A percentile compares a stretch with the other conserved stretches of the same genome.
Evolutionary conservation across 1,139 yeast genomes (phyloP).

Genomic region (Magnusiomyces ingens): DNA sequence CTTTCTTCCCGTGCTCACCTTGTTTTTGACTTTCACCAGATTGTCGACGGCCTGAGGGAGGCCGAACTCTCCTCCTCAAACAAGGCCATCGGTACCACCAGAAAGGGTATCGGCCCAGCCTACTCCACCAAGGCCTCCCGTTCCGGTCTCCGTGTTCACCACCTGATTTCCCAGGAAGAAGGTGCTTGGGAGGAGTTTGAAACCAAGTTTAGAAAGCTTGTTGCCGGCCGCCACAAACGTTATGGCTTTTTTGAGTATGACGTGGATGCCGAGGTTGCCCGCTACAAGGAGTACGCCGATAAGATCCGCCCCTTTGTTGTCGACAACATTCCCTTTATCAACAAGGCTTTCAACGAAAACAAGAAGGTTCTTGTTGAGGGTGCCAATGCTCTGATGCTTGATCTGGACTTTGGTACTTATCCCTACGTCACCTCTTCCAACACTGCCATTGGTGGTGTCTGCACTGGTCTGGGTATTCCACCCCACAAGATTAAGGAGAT

Average conservation of each 20-base stretch:
- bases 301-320: slow-evolving; percentile 82
- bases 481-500: slow-evolving; percentile 73
- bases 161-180: slow-evolving; percentile 80
- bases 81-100: slow-evolving; percentile 95
- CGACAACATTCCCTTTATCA: slow-evolving; percentile 87
- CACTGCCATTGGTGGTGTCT: slow-evolving; percentile 96
- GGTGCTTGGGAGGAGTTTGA: slow-evolving; percentile 93
- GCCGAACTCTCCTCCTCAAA: slow-evolving; percentile 79
- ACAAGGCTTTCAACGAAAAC: slow-evolving; percentile 66
- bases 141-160: slow-evolving; percentile 95
- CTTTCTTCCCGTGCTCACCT: slow-evolving; percentile 91
- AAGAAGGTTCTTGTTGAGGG: slow-evolving; percentile 94
- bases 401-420: slow-evolving; percentile 95
- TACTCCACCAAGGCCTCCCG: slow-evolving; percentile 95
- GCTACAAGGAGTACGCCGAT: slow-evolving; percentile 70
- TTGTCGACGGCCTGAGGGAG: slow-evolving; percentile 92
- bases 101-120: slow-evolving; percentile 98
- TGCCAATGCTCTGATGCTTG: slow-evolving; percentile 97
- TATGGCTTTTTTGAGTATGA: slow-evolving; percentile 92
- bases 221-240: slow-evolving; percentile 75
- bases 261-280: slow-evolving; percentile 67
- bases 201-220: slow-evolving; percentile 65
- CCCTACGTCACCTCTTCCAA: slow-evolving; percentile 95
- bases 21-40: slow-evolving; percentile 96
- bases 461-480: slow-evolving; percentile 94